These are phyloP conservation scores for Davidsoniella australis DNA, from an alignment of 2,329 filamentous ascomycete genomes.

Conservation along the genomic window DNA sequence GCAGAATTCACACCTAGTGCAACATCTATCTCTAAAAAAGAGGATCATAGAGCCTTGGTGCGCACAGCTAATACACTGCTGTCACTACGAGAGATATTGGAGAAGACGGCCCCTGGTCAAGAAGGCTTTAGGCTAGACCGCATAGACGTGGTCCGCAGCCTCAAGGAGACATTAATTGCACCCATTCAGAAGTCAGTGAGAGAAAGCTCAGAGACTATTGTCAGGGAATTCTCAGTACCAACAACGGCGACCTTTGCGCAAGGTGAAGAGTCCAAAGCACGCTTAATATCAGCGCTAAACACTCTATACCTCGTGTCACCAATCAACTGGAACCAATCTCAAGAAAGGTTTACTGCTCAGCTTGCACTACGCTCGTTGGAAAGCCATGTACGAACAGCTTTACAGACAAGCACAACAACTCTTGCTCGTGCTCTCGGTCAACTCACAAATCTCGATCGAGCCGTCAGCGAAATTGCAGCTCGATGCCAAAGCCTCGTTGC, in stretches of 20 bases:
- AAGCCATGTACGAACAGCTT: slow-evolving; percentile 61
- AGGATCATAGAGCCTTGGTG: slow-evolving; percentile 66
- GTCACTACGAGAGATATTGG: slow-evolving; percentile 55
- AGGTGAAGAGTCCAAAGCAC: slow-evolving; percentile 56
- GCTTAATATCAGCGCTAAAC: slow-evolving; percentile 55
- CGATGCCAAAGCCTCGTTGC: slow-evolving; percentile 87
- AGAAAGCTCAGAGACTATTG: slow-evolving; percentile 56
- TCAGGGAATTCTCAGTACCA: slow-evolving; percentile 66
- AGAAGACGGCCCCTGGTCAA: slow-evolving; percentile 47
- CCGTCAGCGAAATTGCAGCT: slow-evolving; percentile 63
- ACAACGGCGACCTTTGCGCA: slow-evolving; percentile 41
- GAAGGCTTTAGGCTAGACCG: slow-evolving; percentile 62
- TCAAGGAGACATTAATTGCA: slow-evolving; percentile 51
- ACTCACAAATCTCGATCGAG: slow-evolving; percentile 65
- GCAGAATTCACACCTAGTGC: slow-evolving; percentile 41
- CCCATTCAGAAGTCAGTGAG: slow-evolving; percentile 61
- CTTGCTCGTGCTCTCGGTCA: slow-evolving; percentile 62
- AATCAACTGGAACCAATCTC: slow-evolving; percentile 17
- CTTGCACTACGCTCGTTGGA: slow-evolving; percentile 63
- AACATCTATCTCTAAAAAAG: slow-evolving; percentile 28
- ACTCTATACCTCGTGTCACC: slow-evolving; percentile 73
- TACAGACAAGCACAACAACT: slow-evolving; percentile 61
- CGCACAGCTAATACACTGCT: slow-evolving; percentile 66
- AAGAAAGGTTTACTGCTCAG: slow-evolving; percentile 43
- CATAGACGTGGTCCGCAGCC: slow-evolving; percentile 52